These are phyloP conservation scores for Pythium scleroteichum DNA, from an alignment of 352 stramenopile species.

Conservation along the genomic window DNA sequence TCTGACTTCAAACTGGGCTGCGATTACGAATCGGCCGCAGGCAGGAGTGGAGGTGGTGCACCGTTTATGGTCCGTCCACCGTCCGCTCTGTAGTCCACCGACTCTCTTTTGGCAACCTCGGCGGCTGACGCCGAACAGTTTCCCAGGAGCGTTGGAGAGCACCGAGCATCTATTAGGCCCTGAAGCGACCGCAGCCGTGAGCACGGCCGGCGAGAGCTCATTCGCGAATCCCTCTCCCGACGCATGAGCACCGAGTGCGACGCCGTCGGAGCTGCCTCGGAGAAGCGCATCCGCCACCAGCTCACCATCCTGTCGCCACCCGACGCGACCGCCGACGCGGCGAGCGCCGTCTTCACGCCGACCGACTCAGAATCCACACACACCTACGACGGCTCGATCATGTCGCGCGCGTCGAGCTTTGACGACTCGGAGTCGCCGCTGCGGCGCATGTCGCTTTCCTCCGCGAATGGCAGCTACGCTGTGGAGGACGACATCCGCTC, in stretches of 20 bases:
- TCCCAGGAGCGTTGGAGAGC: too few species aligned
- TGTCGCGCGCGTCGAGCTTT: conserved; percentile 27
- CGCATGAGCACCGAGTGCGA: conserved; percentile 19
- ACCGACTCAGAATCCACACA: conserved; percentile 20
- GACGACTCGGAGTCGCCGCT: conserved; percentile 22
- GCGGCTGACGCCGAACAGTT: conserved; percentile 3
- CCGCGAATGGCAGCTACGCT: conserved; percentile 42
- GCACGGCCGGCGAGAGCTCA: conserved; percentile 6
- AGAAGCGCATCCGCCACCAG: conserved; percentile 31
- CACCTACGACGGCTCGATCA: conserved; percentile 15
- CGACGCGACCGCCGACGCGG: background rate
- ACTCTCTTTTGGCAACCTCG: conserved; percentile 34
- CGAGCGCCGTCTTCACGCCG: conserved; percentile 2
- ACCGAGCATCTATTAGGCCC: too few species aligned
- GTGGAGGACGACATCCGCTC: conserved; percentile 77
- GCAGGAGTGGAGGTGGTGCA: conserved; percentile 4
- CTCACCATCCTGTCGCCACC: conserved; percentile 25
- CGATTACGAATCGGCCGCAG: conserved; percentile 13
- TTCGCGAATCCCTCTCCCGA: conserved; percentile 13
- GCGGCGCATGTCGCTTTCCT: conserved; percentile 49
- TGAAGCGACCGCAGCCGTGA: background rate
- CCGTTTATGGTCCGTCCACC: conserved; percentile 17
- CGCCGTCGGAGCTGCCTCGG: conserved; percentile 5
- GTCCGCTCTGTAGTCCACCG: conserved; percentile 18
- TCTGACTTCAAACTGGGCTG: background rate